Percentiles rank a stretch among this genome's conserved stretches.
These are phyloP conservation scores for Lasiodiplodia sp. DNA, from an alignment of 2,329 filamentous ascomycete genomes.

Conservation along the genomic window DNA sequence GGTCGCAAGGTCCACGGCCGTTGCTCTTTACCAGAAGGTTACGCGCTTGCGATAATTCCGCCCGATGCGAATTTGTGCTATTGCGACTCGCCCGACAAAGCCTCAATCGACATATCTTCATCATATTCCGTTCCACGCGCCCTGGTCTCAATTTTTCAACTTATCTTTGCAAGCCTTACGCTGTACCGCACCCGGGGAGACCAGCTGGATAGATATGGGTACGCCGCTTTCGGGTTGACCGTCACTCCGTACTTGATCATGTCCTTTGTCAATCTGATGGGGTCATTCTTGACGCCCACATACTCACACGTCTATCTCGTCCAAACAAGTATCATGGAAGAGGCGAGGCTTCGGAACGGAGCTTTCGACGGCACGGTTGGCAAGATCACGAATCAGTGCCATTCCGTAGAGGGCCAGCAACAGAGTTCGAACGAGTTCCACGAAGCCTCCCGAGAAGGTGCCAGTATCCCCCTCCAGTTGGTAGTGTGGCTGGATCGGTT, in stretches of 20 bases:
- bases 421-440: too few species aligned
- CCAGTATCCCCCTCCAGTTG: too few species aligned
- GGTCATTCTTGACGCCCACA: slow-evolving; percentile 37
- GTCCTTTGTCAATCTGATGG: slow-evolving; percentile 46
- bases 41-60: neutral
- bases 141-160: slow-evolving; percentile 40
- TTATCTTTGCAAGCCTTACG: slow-evolving; percentile 38
- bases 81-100: neutral
- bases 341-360: neutral
- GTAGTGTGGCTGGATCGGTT: too few species aligned
- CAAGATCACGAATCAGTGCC: neutral
- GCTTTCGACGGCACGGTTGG: neutral
- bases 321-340: neutral
- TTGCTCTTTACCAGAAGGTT: neutral
- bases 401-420: neutral
- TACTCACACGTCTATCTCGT: slow-evolving; percentile 44
- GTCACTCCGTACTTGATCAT: slow-evolving; percentile 47
- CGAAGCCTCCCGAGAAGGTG: too few species aligned
- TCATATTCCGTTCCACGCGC: slow-evolving; percentile 38
- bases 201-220: slow-evolving; percentile 44
- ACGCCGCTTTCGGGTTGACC: slow-evolving; percentile 46
- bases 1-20: neutral
- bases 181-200: slow-evolving; percentile 40
- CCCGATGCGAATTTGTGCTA: neutral
- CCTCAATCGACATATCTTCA: slow-evolving; percentile 31